Evolutionary conservation across 495 filamentous ascomycete species (phyloP).

Genomic region (Podospora pseudocomata): DNA sequence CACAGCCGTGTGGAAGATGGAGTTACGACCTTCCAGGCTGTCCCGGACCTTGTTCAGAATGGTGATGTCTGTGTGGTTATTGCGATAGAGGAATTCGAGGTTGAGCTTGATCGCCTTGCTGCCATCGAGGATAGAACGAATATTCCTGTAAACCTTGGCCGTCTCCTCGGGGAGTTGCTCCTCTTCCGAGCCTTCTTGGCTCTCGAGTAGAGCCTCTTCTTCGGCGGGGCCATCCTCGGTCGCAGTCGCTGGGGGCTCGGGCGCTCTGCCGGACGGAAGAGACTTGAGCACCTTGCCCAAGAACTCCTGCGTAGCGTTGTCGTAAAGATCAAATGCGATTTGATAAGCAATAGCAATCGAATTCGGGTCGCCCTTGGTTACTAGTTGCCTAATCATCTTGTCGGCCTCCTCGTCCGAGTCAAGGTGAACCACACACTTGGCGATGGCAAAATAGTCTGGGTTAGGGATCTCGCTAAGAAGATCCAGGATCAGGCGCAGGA

Average conservation of each 20-base stretch:
- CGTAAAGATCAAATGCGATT: slow-evolving; percentile 95
- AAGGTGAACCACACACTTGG: slow-evolving; percentile 95
- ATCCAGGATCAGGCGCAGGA: slow-evolving; percentile 80
- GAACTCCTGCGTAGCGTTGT: slow-evolving; percentile 97
- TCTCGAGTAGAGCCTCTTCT: slow-evolving; percentile 42
- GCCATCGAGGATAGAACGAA: slow-evolving; percentile 82
- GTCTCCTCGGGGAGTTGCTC: slow-evolving; percentile 46
- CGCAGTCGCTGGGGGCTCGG: slow-evolving; percentile 50
- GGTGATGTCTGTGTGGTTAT: slow-evolving; percentile 74
- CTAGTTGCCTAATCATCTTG: slow-evolving; percentile 76
- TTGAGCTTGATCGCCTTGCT: slow-evolving; percentile 90
- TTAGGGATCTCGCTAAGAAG: slow-evolving; percentile 82
- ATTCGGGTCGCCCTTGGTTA: slow-evolving; percentile 69
- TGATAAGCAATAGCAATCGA: slow-evolving; percentile 89
- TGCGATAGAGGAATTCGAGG: slow-evolving; percentile 92
- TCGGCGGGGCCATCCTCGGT: slow-evolving; percentile 46
- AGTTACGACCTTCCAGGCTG: slow-evolving; percentile 90
- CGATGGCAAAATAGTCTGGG: slow-evolving; percentile 97
- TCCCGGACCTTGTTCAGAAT: slow-evolving; percentile 96
- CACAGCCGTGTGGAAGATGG: slow-evolving; percentile 95
- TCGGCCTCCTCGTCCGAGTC: slow-evolving; percentile 90
- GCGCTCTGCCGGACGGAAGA: slow-evolving; percentile 59
- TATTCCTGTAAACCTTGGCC: slow-evolving; percentile 65
- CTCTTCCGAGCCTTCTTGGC: slow-evolving; percentile 30
- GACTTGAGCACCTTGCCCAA: slow-evolving; percentile 82